Evolutionary conservation across 352 stramenopile genomes (phyloP).

Genomic region (Phytophthora hybrid): DNA sequence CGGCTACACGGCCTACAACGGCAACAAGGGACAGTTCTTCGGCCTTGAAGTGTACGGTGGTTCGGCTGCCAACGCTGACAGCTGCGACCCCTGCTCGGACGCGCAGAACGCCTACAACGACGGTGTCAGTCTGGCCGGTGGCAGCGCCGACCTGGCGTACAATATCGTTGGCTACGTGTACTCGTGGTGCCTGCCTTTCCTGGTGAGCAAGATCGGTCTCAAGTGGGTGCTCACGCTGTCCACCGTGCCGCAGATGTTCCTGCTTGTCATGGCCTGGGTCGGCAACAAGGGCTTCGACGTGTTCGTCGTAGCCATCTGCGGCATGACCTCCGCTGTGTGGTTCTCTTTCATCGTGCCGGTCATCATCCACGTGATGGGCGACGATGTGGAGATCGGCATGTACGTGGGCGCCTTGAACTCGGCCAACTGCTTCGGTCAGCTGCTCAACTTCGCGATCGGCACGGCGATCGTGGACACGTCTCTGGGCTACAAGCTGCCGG

Average conservation of each 20-base stretch:
- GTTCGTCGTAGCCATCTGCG: conserved; percentile 43
- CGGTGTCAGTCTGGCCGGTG: conserved; percentile 49
- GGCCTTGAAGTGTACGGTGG: conserved; percentile 45
- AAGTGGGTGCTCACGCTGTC: conserved; percentile 43
- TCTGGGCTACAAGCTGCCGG: conserved; percentile 45
- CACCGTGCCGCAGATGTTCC: conserved; percentile 48
- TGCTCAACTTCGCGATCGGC: conserved; percentile 37
- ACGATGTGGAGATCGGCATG: conserved; percentile 35
- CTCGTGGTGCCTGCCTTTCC: conserved; percentile 41
- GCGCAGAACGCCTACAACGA: conserved; percentile 52
- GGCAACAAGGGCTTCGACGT: conserved; percentile 47
- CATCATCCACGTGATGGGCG: conserved; percentile 32
- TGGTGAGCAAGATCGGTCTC: conserved; percentile 51
- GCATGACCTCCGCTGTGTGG: conserved; percentile 51
- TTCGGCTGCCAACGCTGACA: conserved; percentile 30
- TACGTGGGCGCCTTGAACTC: conserved; percentile 70
- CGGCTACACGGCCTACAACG: conserved; percentile 59
- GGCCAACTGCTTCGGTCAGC: conserved; percentile 44
- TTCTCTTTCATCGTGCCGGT: conserved; percentile 30
- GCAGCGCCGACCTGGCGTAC: conserved; percentile 43
- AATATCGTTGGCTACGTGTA: conserved; percentile 54
- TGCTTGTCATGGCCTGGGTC: conserved; percentile 53
- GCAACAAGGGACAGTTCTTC: conserved; percentile 60
- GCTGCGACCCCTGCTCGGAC: conserved; percentile 30
- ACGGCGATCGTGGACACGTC: conserved; percentile 39